These are phyloP conservation scores for Wallacemonas sp. DNA, from an alignment of 208 protist species.

Conservation along the genomic window DNA sequence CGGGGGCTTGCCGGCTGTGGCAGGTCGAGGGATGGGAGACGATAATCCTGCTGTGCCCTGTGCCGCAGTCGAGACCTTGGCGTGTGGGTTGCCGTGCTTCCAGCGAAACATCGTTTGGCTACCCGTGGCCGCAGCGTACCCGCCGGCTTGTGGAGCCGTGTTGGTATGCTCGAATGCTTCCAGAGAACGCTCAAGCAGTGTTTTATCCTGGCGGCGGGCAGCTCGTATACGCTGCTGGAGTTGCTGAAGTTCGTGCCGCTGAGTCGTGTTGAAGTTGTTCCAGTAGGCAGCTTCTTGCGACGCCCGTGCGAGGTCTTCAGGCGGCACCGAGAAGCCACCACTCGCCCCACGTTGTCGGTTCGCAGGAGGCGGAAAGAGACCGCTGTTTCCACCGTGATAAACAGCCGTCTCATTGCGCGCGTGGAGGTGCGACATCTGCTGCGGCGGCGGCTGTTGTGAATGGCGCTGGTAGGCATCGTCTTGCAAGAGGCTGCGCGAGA, in stretches of 20 bases:
- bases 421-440: no score
- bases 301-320: neutral
- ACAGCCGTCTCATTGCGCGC: neutral
- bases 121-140: conserved; percentile 1
- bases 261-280: conserved; percentile 56
- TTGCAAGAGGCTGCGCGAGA: neutral
- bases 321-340: no score
- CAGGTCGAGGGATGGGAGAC: no score
- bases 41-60: no score
- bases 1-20: no score
- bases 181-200: conserved; percentile 21
- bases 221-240: conserved; percentile 37
- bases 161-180: neutral
- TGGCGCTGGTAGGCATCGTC: neutral
- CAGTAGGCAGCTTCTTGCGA: conserved; percentile 41
- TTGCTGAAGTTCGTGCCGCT: conserved; percentile 41
- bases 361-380: no score
- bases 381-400: no score
- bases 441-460: no score
- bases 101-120: conserved; percentile 2
- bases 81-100: neutral
- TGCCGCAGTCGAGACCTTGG: neutral
- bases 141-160: neutral
- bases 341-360: no score
- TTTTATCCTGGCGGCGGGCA: conserved; percentile 37